Conservation (phyloP, 768 basidiomycete genomes). For the Mrakia gelida region DNA sequence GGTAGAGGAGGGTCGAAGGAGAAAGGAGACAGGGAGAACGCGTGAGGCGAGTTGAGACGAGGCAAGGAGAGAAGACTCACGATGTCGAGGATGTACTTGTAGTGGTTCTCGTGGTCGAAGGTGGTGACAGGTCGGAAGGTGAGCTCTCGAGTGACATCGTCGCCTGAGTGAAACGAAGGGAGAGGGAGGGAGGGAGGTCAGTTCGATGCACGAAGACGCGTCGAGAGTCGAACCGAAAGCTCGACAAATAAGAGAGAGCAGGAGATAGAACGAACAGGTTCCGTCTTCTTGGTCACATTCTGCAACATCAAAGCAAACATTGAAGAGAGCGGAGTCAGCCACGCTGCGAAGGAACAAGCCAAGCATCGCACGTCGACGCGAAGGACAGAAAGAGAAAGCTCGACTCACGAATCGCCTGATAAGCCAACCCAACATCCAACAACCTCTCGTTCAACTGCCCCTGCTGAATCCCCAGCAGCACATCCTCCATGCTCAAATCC, state of each 20-base stretch:
- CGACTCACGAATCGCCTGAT: slow-evolving; percentile 38
- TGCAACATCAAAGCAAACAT: neutral
- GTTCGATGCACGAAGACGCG: neutral
- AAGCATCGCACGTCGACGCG: neutral
- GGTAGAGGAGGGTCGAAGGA: too few relatives aligned
- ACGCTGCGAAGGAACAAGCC: neutral
- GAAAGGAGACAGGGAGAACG: too few relatives aligned
- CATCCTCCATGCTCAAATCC: slow-evolving; percentile 8
- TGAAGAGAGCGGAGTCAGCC: neutral
- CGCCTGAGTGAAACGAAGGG: neutral
- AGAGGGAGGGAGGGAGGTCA: neutral
- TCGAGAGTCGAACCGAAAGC: neutral
- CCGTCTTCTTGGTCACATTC: slow-evolving; percentile 35
- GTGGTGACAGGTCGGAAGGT: slow-evolving; percentile 21
- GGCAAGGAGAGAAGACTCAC: neutral
- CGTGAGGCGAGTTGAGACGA: too few relatives aligned
- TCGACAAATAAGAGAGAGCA: neutral
- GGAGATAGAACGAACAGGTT: slow-evolving; percentile 35
- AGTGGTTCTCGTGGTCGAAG: slow-evolving; percentile 24
- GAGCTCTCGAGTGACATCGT: slow-evolving; percentile 21
- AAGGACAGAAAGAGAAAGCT: neutral
- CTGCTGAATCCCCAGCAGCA: slow-evolving; percentile 1
- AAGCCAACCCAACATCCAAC: slow-evolving; percentile 39
- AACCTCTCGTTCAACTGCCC: slow-evolving; percentile 24
- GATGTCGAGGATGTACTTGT: slow-evolving; percentile 27